These are phyloP conservation scores for Aureobasidium leucospermi DNA, from an alignment of 2,329 filamentous ascomycete genomes.

Conservation along the genomic window DNA sequence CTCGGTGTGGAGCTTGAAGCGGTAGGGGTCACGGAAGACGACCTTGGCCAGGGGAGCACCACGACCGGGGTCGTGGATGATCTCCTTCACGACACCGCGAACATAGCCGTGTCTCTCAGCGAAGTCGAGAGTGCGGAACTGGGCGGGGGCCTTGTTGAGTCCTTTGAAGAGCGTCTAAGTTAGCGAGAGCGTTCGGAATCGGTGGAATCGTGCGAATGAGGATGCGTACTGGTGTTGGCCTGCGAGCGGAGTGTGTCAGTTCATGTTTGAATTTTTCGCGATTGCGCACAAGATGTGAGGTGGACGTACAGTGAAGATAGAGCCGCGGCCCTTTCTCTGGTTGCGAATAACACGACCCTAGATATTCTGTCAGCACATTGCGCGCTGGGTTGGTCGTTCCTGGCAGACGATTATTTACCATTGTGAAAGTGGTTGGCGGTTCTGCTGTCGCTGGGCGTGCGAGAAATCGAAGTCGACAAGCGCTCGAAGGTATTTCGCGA, in stretches of 20 bases:
- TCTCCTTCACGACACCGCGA: constrained; percentile 95
- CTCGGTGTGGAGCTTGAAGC: constrained; percentile 95
- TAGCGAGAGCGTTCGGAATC: constrained; percentile 1
- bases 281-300: not conserved
- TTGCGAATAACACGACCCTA: constrained; percentile 67
- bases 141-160: constrained; percentile 89
- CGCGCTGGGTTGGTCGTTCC: not conserved
- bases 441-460: constrained; percentile 6
- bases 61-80: constrained; percentile 97
- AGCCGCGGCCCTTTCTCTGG: constrained; percentile 68
- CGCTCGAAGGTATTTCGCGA: constrained; percentile 7
- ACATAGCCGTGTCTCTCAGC: constrained; percentile 77
- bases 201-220: not conserved
- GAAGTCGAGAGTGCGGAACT: constrained; percentile 96
- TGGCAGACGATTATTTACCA: constrained; percentile 1
- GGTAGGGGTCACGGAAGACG: constrained; percentile 95
- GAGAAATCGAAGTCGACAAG: constrained; percentile 5
- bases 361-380: constrained; percentile 9
- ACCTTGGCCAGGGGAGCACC: constrained; percentile 97
- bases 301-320: constrained; percentile 55
- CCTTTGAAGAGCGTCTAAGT: constrained; percentile 53
- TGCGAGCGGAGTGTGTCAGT: constrained; percentile 37
- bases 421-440: constrained; percentile 11
- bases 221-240: constrained; percentile 17
- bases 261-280: constrained; percentile 1